Evolutionary conservation across 2,329 filamentous ascomycete genomes (phyloP).

Genomic region (Metarhizium robertsii): DNA sequence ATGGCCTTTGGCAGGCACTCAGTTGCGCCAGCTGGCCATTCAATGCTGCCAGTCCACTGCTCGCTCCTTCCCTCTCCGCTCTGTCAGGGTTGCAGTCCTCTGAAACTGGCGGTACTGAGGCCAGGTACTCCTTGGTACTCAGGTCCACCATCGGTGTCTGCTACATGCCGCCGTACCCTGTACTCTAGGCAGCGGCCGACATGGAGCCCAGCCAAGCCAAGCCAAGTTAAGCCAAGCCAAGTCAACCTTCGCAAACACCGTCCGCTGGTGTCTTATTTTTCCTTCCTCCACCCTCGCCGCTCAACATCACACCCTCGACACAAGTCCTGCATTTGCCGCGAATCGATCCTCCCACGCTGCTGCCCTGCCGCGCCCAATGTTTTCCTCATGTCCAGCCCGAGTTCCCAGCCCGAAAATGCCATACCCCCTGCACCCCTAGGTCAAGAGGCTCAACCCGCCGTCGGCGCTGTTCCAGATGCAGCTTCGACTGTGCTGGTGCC

Average conservation of each 20-base stretch:
- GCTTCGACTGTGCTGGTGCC: background rate
- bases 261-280: conserved; percentile 6
- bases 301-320: conserved; percentile 11
- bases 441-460: conserved; percentile 8
- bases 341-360: conserved; percentile 14
- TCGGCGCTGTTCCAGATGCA: conserved; percentile 5
- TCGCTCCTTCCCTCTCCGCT: too few relatives aligned
- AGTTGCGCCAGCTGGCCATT: too few relatives aligned
- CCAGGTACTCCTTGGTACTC: too few relatives aligned
- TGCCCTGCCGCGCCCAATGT: conserved; percentile 37
- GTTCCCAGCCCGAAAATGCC: conserved; percentile 44
- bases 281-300: conserved; percentile 8
- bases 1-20: too few relatives aligned
- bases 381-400: conserved; percentile 48
- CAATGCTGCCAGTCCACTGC: too few relatives aligned
- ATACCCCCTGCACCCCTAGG: conserved; percentile 38
- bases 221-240: background rate
- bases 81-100: background rate
- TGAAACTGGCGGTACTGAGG: background rate
- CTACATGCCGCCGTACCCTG: background rate
- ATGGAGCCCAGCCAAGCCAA: background rate
- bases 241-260: conserved; percentile 2
- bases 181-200: background rate
- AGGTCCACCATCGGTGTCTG: too few relatives aligned
- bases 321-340: conserved; percentile 12